phyloP scores from a whole-genome alignment of 176 grass and related monocot species.

The Oryza punctata region DNA sequence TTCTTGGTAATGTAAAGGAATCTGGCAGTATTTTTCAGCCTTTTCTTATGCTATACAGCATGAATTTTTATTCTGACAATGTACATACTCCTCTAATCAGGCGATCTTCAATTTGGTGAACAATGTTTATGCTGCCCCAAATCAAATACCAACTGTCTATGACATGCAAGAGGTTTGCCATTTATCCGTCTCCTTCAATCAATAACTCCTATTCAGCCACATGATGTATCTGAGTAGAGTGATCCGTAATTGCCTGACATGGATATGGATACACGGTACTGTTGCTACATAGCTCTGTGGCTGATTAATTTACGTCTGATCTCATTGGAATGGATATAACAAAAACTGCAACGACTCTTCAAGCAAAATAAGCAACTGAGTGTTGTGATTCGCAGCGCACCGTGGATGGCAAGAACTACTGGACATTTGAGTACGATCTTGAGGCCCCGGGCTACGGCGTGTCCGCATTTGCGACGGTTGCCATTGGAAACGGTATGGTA shows the following conservation, averaged over 20 bases:
- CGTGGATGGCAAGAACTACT: constrained; percentile 92
- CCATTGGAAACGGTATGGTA: constrained; percentile 72
- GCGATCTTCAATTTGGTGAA: constrained; percentile 86
- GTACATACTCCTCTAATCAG: constrained; percentile 37
- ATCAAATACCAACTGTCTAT: constrained; percentile 70
- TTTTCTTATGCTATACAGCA: neutral
- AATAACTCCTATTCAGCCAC: neutral
- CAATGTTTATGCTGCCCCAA: constrained; percentile 86
- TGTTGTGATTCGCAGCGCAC: constrained; percentile 54
- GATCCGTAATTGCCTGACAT: neutral
- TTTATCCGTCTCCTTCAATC: neutral
- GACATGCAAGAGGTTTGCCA: constrained; percentile 80
- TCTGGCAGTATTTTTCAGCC: neutral
- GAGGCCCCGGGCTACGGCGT: constrained; percentile 63
- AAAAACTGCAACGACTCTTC: too few relatives aligned
- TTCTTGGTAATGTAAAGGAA: neutral
- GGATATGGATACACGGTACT: neutral
- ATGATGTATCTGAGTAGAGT: neutral
- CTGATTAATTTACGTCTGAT: neutral
- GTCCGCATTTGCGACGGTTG: constrained; percentile 82
- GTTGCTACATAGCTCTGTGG: neutral
- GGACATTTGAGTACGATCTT: constrained; percentile 97
- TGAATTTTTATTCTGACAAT: neutral
- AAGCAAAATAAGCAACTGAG: neutral
- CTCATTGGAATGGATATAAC: neutral